phyloP scores from a whole-genome alignment of 371 early-diverging fungal species.

The Mucor irregularis region DNA sequence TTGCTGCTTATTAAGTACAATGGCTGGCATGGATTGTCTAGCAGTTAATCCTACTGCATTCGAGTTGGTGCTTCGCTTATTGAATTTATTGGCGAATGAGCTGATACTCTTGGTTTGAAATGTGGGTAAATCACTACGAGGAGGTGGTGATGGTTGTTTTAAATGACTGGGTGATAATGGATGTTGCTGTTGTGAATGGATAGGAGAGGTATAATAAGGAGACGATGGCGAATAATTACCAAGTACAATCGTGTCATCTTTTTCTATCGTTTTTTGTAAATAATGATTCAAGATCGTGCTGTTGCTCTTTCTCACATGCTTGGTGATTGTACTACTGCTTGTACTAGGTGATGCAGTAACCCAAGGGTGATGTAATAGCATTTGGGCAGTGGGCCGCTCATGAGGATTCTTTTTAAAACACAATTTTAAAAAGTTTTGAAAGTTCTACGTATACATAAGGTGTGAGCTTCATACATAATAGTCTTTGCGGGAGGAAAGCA shows the following conservation, averaged over 20 bases:
- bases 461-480: background rate
- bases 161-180: too few species aligned
- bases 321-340: background rate
- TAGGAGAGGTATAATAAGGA: background rate
- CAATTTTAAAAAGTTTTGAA: constrained; percentile 69
- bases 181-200: too few species aligned
- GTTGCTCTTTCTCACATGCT: background rate
- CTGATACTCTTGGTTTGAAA: background rate
- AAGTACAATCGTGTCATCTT: background rate
- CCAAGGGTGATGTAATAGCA: constrained; percentile 73
- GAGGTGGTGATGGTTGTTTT: too few species aligned
- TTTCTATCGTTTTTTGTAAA: background rate
- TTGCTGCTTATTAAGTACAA: background rate
- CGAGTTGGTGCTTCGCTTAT: too few species aligned
- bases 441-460: constrained; percentile 37
- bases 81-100: background rate
- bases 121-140: background rate
- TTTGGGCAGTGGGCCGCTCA: constrained; percentile 55
- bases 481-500: too few species aligned
- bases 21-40: constrained; percentile 8
- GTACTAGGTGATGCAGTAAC: constrained; percentile 25
- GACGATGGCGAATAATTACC: background rate
- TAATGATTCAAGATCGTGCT: constrained; percentile 1
- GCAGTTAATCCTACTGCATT: background rate
- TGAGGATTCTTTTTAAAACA: constrained; percentile 85